Conservation (phyloP, 208 protist species). For the Acanthamoeba divionensis region DNA sequence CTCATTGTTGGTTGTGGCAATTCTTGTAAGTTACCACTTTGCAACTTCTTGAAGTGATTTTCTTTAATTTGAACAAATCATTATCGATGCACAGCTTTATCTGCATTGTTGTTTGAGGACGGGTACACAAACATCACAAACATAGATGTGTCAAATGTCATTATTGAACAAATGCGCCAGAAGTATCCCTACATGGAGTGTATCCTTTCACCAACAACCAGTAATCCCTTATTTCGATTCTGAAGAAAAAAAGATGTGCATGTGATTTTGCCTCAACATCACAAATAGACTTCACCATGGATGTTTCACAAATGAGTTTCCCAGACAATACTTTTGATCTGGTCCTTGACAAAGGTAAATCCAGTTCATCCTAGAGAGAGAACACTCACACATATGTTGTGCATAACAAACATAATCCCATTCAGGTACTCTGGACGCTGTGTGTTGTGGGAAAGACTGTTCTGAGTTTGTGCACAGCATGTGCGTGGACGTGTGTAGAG, state of each 20-base stretch:
- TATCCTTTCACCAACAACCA: neutral
- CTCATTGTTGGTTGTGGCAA: slow-evolving; percentile 39
- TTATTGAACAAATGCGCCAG: neutral
- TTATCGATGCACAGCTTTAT: neutral
- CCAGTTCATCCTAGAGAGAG: neutral
- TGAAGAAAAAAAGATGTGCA: neutral
- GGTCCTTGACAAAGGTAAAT: neutral
- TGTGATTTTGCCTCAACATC: neutral
- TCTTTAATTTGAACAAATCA: neutral
- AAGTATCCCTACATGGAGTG: neutral
- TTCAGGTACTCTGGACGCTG: slow-evolving; percentile 15
- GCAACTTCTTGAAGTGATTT: neutral
- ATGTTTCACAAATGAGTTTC: neutral
- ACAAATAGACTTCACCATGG: neutral
- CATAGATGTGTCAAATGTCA: neutral
- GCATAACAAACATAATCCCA: no score
- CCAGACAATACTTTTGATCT: neutral
- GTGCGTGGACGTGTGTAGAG: neutral
- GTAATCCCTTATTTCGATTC: neutral
- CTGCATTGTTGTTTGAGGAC: neutral
- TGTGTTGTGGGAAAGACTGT: neutral
- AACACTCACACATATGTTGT: no score
- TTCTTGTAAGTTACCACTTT: neutral
- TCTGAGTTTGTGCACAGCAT: neutral
- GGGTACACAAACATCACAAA: neutral